Evolutionary conservation across 163 green algal species (phyloP).

Genomic region (Scenedesmus sp.): DNA sequence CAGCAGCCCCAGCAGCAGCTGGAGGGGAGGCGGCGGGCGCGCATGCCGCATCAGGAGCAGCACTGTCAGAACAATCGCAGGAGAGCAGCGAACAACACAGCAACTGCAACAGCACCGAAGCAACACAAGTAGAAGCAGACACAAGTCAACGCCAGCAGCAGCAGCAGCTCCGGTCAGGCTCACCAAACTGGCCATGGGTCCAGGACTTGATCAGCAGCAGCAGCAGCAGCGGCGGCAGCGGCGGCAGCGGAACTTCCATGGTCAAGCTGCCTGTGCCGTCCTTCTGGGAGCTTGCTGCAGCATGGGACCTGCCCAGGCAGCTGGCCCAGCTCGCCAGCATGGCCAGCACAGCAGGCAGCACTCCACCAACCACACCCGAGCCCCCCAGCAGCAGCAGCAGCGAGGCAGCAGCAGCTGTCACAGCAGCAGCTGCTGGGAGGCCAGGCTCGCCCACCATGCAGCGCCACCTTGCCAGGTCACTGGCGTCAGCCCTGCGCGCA

Average conservation of each 20-base stretch:
- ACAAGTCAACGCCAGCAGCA: conserved; percentile 14
- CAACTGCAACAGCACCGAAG: background rate
- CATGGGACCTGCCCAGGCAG: background rate
- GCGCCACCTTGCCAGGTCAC: background rate
- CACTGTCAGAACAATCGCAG: background rate
- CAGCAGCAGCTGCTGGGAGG: background rate
- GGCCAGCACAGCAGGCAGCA: background rate
- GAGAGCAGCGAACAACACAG: background rate
- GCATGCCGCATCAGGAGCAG: background rate
- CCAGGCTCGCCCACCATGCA: background rate
- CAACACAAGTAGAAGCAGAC: background rate
- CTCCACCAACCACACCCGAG: background rate
- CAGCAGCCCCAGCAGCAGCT: conserved; percentile 33
- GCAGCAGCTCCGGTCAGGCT: conserved; percentile 15
- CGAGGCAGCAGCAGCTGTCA: background rate
- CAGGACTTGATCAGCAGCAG: background rate
- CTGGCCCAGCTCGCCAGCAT: background rate
- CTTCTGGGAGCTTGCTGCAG: background rate
- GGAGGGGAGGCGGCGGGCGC: background rate
- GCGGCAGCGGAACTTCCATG: background rate
- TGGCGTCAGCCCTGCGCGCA: background rate
- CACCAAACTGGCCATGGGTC: background rate
- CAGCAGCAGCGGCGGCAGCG: conserved; percentile 19
- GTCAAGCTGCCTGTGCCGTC: background rate
- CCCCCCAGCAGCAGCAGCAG: background rate